Percentiles rank a stretch among this genome's conserved stretches.
Evolutionary conservation across 2,329 filamentous ascomycete genomes (phyloP).

Genomic region (Hypoxylon sp.): DNA sequence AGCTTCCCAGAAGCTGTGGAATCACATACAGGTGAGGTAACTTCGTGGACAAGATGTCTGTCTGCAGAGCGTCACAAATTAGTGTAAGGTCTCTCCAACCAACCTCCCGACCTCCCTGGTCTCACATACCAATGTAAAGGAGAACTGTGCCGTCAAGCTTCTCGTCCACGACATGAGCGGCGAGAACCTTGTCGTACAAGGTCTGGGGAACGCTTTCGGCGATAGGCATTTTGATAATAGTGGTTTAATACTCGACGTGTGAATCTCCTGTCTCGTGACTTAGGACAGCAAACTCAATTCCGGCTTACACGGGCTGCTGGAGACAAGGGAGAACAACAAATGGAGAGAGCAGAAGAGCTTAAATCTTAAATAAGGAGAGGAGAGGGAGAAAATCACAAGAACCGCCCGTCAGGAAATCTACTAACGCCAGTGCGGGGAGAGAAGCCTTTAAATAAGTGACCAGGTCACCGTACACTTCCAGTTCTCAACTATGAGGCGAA

Average conservation of each 20-base stretch:
- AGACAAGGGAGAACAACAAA: slow-evolving; percentile 1
- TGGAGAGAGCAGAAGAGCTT: slow-evolving; percentile 4
- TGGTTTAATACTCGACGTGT: slow-evolving; percentile 4
- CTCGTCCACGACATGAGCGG: slow-evolving; percentile 94
- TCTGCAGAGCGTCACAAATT: slow-evolving; percentile 62
- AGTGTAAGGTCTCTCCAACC: slow-evolving; percentile 18
- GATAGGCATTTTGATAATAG: slow-evolving; percentile 72
- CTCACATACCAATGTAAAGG: slow-evolving; percentile 85
- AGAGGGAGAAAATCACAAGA: neutral
- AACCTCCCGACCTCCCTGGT: neutral
- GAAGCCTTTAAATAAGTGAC: slow-evolving; percentile 34
- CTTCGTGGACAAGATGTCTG: slow-evolving; percentile 96
- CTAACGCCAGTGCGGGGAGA: slow-evolving; percentile 38
- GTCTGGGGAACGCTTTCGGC: slow-evolving; percentile 71
- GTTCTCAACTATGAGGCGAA: slow-evolving; percentile 17
- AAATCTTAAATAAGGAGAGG: neutral
- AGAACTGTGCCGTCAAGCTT: slow-evolving; percentile 92
- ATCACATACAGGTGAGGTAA: slow-evolving; percentile 86
- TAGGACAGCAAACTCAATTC: slow-evolving; percentile 13
- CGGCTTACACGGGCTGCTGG: neutral
- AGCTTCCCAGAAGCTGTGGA: slow-evolving; percentile 3
- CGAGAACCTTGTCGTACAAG: slow-evolving; percentile 97
- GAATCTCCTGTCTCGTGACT: slow-evolving; percentile 22
- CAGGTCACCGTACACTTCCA: neutral
- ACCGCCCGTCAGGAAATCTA: slow-evolving; percentile 19